Evolutionary conservation across 169 alveolate species (phyloP).

Genomic region (Plasmodium malariae): DNA sequence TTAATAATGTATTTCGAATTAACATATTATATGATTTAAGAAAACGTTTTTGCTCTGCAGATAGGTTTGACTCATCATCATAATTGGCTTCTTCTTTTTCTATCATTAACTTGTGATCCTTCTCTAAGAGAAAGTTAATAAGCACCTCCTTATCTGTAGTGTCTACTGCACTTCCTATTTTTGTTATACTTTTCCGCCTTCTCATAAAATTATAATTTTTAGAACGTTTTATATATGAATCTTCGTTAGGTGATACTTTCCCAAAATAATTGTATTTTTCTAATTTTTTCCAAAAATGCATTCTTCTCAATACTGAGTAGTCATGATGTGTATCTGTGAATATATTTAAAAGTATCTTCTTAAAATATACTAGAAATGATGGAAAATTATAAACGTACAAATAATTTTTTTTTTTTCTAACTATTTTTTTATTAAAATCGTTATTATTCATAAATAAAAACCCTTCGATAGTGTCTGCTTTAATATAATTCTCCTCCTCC

Average conservation of each 20-base stretch:
- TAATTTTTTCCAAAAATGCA: slow-evolving; percentile 29
- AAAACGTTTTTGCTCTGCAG: slow-evolving; percentile 34
- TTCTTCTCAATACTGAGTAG: slow-evolving; percentile 21
- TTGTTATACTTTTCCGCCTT: background rate
- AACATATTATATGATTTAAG: slow-evolving; percentile 17
- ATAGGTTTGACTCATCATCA: slow-evolving; percentile 12
- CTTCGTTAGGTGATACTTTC: background rate
- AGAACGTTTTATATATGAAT: background rate
- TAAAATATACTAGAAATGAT: slow-evolving; percentile 33
- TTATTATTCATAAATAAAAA: slow-evolving; percentile 49
- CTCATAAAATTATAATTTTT: slow-evolving; percentile 26
- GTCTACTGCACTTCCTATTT: background rate
- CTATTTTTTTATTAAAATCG: slow-evolving; percentile 49
- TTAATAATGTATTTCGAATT: slow-evolving; percentile 41
- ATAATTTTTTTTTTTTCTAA: slow-evolving; percentile 43
- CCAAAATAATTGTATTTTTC: slow-evolving; percentile 24
- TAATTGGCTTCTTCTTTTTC: slow-evolving; percentile 18
- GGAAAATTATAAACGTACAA: slow-evolving; percentile 28
- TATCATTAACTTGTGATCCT: slow-evolving; percentile 44
- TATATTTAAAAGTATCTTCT: slow-evolving; percentile 29
- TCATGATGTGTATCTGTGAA: slow-evolving; percentile 54
- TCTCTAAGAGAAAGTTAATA: slow-evolving; percentile 19
- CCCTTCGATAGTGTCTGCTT: slow-evolving; percentile 43
- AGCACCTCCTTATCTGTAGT: background rate
- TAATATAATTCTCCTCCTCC: slow-evolving; percentile 28